Evolutionary conservation across 345 rosid genomes (phyloP), one percentile per base, ranked within the genome.

Genomic region (Laguncularia racemosa): DNA sequence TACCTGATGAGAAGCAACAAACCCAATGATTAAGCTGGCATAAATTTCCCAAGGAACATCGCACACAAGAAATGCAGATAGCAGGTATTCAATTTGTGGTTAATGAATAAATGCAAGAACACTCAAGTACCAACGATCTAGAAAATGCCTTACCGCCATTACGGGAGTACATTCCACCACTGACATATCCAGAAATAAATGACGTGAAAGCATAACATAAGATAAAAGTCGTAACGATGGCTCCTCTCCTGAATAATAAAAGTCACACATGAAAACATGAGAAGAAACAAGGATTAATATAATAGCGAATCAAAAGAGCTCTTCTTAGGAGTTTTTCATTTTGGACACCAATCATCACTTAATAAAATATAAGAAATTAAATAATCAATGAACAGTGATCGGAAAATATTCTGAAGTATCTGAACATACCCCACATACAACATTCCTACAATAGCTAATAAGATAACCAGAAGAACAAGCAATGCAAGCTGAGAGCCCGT

Each of bases 81-180:
- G 40, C 7, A 33, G 40, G 40, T 4, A 9, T 9, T 1, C 40
- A 33, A 33, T 33, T 33, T 10, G 9, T 4, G 40, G 40, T 33
- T 7, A 9, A 33, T 4, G 40, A 9, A 33, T 33, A 33, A 33
- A 33, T 33, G 40, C 40, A 10, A 33, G 40, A 33, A 33, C 40
- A 33, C 40, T 33, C 40, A 33, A 33, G 40, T 33, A 33, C 40
- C 11, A 33, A 33, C 40, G 9, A 33, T 7, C 40, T 33, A 33
- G 9, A 33, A 33, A 33, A 33, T 33, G 40, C 40, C 89, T 71
- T 77, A 95, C 99, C 97, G 16, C 99, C 99, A 65, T 85, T 71
- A 64, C 97, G 88, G 28, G 99, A 95, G 79, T 95, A 90, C 97
- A 95, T 88, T 51, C 99, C 99, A 62, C 97, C 99, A 13, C 97